Evolutionary conservation across 495 filamentous ascomycete genomes (phyloP), one percentile per base, ranked within the genome.

Genomic region (Penicillium canariense): DNA sequence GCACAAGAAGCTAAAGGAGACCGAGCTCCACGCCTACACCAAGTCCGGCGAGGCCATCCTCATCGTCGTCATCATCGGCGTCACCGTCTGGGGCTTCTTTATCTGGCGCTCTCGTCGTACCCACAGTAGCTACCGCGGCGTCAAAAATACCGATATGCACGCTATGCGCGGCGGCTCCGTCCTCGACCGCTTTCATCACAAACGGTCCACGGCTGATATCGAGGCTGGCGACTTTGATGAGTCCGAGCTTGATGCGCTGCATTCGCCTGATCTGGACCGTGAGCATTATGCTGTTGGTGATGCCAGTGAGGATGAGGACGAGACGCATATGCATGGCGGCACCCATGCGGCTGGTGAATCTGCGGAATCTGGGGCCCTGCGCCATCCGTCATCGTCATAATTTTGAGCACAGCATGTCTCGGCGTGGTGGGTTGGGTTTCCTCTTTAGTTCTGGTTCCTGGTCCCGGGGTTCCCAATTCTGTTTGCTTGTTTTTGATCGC

Each of bases 221-320:
- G 91, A 96, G 69, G 87, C 88, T 14, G 87, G 77, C 11, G 91
- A 93, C 66, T 97, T 94, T 73, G 91, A 97, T 60, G 94, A 97
- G 71, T 81, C 81, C 36, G 89, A 96, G 67, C 63, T 97, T 30
- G 89, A 96, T 65, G 83, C 91, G 56, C 68, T 95, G 40, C 81
- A 87, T 43, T 73, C 70, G 6, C 68, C 71, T 25, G 65, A 59
- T n/a, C 9, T 68, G 23, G 62, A 73, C n/a, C 59, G 61, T 38
- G 72, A 72, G n/a, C 65, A 74, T 50, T 75, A 77, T 52, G 65
- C 70, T 11, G 70, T 78, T 8, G 75, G 74, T 0, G 73, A 75
- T 45, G 70, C 65, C 18, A 77, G 74, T 51, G 72, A 74, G 27
- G 74, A 76, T 14, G 75, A 77, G 2, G 63, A 68, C 15, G 40